Percentiles rank a stretch among this genome's conserved stretches.
Conservation (phyloP, 2,329 filamentous ascomycete species). For the Curvularia eragrostidis region DNA sequence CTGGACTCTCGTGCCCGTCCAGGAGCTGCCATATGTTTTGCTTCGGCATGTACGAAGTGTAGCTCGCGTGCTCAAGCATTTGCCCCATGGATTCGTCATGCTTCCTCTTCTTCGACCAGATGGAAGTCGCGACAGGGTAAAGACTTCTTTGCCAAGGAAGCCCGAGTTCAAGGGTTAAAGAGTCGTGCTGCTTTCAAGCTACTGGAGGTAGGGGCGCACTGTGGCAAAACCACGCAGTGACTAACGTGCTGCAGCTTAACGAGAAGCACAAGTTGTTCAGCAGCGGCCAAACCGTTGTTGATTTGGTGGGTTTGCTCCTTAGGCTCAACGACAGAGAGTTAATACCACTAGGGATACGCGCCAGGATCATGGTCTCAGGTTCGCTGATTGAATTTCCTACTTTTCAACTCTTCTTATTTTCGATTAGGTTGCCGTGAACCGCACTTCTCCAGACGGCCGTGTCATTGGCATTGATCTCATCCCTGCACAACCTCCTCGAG, state of each 20-base stretch:
- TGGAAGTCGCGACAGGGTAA: constrained; percentile 82
- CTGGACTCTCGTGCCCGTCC: constrained; percentile 21
- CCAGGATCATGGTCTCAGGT: constrained; percentile 69
- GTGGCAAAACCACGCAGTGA: not conserved
- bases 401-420: constrained; percentile 4
- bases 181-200: constrained; percentile 94
- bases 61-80: constrained; percentile 8
- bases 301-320: constrained; percentile 66
- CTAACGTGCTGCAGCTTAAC: constrained; percentile 69
- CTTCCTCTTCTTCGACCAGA: constrained; percentile 68
- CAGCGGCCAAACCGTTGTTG: constrained; percentile 82
- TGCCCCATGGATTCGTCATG: constrained; percentile 19
- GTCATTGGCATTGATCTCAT: constrained; percentile 94
- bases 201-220: constrained; percentile 68
- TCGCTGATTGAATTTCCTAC: constrained; percentile 7
- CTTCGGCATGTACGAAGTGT: constrained; percentile 23
- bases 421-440: constrained; percentile 76
- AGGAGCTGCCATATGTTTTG: constrained; percentile 18
- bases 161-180: constrained; percentile 80
- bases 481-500: constrained; percentile 85
- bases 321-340: constrained; percentile 17
- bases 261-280: constrained; percentile 80
- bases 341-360: constrained; percentile 70
- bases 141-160: constrained; percentile 76
- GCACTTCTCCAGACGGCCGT: constrained; percentile 76